Evolutionary conservation across 2,329 filamentous ascomycete genomes (phyloP), one percentile per base, ranked within the genome.

Genomic region (Fusarium ambrosium): DNA sequence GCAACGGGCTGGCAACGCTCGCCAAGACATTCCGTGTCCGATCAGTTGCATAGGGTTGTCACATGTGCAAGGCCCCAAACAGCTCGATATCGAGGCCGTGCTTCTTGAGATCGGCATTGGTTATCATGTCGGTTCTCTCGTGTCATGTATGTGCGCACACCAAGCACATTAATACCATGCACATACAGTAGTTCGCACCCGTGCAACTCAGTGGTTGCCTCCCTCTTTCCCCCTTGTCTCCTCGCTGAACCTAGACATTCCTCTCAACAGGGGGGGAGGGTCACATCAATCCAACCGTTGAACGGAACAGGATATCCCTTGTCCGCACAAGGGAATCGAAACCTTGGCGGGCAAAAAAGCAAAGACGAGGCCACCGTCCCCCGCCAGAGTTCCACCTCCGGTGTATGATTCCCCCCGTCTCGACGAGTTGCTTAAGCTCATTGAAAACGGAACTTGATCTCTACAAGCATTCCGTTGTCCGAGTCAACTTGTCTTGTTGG

Each of bases 231-330:
- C 55, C 37, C n/a, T 51, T 58, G 37, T 22, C 34, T 16, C 24
- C 29, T 36, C 32, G 36, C 53, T 20, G 45, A 56, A 13, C 36
- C 32, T 24, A 59, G 53, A 37, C 53, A 59, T 36, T 64, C 27
- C 29, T 20, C 39, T 20, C 13, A 39, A 22, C 29, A 58, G 60
- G 58, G 43, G 45, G 51, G 24, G 62, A 64, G 45, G 63, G 56
- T 68, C 67, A 62, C 67, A 71, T 73, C 56, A 59, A 32, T 37
- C 60, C 45, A 62, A 36, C 51, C 32, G 20, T 68, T 72, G 32
- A 29, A 66, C 48, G 53, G 66, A 69, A 39, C 43, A 45, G 43
- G 22, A 55, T 64, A 45, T 45, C 24, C 48, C 55, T 56, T 43
- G 45, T 62, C 48, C 51, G 48, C 51, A 20, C n/a, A 20, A 22